Percentiles rank a stretch among this genome's conserved stretches.
phyloP scores from a whole-genome alignment of 2,329 filamentous ascomycete species.

The Xylaria sp. region DNA sequence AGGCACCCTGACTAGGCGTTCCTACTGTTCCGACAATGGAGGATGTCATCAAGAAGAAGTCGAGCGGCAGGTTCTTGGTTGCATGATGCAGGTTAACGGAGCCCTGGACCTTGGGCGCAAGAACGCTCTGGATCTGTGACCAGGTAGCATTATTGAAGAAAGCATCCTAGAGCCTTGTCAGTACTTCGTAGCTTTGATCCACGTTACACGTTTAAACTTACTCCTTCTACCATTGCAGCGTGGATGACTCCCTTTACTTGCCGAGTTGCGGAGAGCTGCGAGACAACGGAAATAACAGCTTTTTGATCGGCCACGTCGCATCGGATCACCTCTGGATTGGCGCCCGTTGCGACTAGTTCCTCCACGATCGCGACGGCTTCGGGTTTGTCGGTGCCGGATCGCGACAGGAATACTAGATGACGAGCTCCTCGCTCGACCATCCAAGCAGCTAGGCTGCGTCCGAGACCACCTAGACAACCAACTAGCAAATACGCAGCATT shows the following conservation, averaged over 20 bases:
- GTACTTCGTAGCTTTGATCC: neutral
- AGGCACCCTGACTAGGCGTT: slow-evolving; percentile 7
- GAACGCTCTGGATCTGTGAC: slow-evolving; percentile 2
- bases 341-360: neutral
- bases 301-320: neutral
- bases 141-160: slow-evolving; percentile 9
- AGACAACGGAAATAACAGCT: neutral
- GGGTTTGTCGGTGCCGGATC: slow-evolving; percentile 34
- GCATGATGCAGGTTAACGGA: slow-evolving; percentile 18
- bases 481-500: slow-evolving; percentile 40
- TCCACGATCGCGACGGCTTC: slow-evolving; percentile 26
- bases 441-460: slow-evolving; percentile 40
- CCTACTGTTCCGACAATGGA: slow-evolving; percentile 27
- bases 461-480: slow-evolving; percentile 45
- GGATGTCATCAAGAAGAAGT: slow-evolving; percentile 24
- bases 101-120: slow-evolving; percentile 18
- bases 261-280: neutral
- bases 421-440: slow-evolving; percentile 42
- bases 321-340: neutral
- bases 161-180: slow-evolving; percentile 13
- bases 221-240: slow-evolving; percentile 31
- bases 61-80: slow-evolving; percentile 6
- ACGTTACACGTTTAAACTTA: neutral
- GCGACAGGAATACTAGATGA: slow-evolving; percentile 41
- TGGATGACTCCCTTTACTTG: slow-evolving; percentile 33